Evolutionary conservation across 805 yeast species (phyloP).

Genomic region (Ogataea salicorniae): DNA sequence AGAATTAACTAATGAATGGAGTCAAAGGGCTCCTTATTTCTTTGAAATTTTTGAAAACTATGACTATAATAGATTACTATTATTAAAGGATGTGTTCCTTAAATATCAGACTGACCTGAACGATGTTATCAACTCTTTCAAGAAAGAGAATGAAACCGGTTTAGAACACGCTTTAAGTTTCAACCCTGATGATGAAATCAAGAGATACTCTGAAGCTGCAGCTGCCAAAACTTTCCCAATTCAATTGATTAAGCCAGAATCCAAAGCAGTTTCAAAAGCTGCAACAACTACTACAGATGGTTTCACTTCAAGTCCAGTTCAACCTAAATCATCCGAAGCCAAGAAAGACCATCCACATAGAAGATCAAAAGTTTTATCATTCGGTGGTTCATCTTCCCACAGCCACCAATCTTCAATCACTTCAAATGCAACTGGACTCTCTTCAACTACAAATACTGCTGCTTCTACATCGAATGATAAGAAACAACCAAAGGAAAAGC

Average conservation of each 20-base stretch:
- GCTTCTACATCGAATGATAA: constrained; percentile 6
- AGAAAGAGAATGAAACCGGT: constrained; percentile 54
- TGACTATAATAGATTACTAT: constrained; percentile 56
- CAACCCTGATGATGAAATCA: constrained; percentile 55
- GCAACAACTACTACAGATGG: constrained; percentile 10
- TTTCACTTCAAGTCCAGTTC: constrained; percentile 15
- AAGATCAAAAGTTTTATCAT: constrained; percentile 3
- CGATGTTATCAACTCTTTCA: constrained; percentile 44
- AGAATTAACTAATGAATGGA: constrained; percentile 60
- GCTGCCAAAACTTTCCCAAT: constrained; percentile 24
- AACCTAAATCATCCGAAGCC: neutral
- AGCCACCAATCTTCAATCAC: constrained; percentile 5
- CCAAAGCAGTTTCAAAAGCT: constrained; percentile 5
- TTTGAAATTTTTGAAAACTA: constrained; percentile 70
- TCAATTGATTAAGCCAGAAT: constrained; percentile 16
- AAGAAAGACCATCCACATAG: constrained; percentile 2
- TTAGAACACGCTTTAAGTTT: constrained; percentile 62
- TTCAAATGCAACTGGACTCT: constrained; percentile 5
- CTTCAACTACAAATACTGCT: constrained; percentile 3
- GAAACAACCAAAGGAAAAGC: constrained; percentile 23
- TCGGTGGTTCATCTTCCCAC: constrained; percentile 1
- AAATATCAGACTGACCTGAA: constrained; percentile 58
- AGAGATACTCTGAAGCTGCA: constrained; percentile 44
- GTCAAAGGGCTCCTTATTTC: constrained; percentile 67
- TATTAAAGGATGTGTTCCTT: constrained; percentile 60